Base-by-base conservation (phyloP, 2,329 filamentous ascomycete genomes). In the Chalara sp. region DNA sequence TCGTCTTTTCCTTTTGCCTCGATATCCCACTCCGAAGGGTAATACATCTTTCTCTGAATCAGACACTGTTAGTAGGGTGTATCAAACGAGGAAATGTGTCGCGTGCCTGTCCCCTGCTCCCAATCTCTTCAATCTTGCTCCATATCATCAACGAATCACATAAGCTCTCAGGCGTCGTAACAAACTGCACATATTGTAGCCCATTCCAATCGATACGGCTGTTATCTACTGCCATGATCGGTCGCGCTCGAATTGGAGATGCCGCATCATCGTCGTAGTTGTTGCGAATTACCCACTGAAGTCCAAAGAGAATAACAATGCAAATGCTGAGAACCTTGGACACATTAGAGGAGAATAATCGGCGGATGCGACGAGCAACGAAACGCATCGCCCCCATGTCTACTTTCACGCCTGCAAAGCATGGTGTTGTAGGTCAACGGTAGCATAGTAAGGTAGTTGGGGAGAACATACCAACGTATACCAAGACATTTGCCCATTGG, bases 111-210 rank as follows among this genome's bases (percentile, higher is more conserved):
- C 60, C 62, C n/a, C 54, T 51, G 50, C 54, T 62, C 6, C 59
- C 61, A 41, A 62, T 61, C 28, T 55, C 51, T 49, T 63, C 62
- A n/a, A 64, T 58, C 35, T 58, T 46, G 42, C 52, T 54, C 61
- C 61, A 64, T 6, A 60, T 46, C 60, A 63, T 57, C 3, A 63
- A 46, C 28, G 62, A 59, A 54, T 58, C 60, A 46, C 62, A 64
- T 3, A 64, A 49, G 32, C 59, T 58, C 48, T 63, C 58, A 8
- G 58, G 56, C 1, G 56, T 55, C 11, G 60, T 59, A 5, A 60
- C 62, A 57, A 59, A 59, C 51, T 62, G 59, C n/a, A 62, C 56
- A 50, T 63, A 63, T 28, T 55, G 53, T 12, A 60, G 50, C 47
- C 59, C 55, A 13, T 47, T 52, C 61, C 60, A 64, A 37, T 63